A percentile compares a stretch with the other conserved stretches of the same genome.
Evolutionary conservation across 208 protist genomes (phyloP).

Genomic region (Trichomonas gallinae): DNA sequence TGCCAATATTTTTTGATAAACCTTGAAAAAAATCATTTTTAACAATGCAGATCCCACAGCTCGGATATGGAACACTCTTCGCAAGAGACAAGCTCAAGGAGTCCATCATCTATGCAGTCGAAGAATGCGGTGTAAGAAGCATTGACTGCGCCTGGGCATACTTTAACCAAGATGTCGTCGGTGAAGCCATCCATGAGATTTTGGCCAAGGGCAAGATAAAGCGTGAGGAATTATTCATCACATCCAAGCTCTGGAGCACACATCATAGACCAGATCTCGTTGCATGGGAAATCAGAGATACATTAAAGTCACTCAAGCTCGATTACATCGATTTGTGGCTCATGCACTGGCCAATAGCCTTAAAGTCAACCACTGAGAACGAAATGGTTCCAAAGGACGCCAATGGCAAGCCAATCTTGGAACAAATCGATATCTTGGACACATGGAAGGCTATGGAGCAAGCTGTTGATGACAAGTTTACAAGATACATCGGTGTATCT

Average conservation of each 20-base stretch:
- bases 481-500: neutral
- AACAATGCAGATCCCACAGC: neutral
- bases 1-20: too few species aligned
- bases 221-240: neutral
- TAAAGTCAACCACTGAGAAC: neutral
- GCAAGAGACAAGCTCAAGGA: neutral
- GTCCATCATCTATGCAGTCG: neutral
- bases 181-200: neutral
- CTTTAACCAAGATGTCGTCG: neutral
- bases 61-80: neutral
- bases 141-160: neutral
- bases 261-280: neutral
- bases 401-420: neutral
- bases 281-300: neutral
- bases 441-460: conserved; percentile 23
- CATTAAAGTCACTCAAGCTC: neutral
- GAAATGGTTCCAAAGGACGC: neutral
- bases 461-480: neutral
- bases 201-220: neutral
- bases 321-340: neutral
- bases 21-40: too few species aligned
- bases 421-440: neutral
- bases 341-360: neutral
- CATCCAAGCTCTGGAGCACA: neutral
- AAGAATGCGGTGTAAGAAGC: neutral